Base-by-base conservation (phyloP, 2,329 filamentous ascomycete species). In the Aspergillus quadricinctus region DNA sequence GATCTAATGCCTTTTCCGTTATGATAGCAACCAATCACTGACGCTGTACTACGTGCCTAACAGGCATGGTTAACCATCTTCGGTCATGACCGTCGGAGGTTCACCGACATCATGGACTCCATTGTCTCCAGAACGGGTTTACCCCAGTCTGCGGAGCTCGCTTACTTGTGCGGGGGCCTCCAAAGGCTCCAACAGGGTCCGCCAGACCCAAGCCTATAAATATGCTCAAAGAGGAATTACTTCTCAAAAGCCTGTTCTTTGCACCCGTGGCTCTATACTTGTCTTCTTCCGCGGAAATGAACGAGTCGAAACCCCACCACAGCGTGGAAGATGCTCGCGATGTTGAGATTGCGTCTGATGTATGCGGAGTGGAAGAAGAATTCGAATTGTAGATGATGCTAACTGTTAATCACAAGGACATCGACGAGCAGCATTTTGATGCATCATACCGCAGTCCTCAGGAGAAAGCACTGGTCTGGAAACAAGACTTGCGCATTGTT, bases 401-500 rank as follows among this genome's bases (percentile, higher is more conserved):
- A 7, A 37, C 2, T 17, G 31, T 14, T 14, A 6, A 14, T 31
- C 11, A 23, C 21, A 29, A 64, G 62, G 50, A 55, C 46, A 29
- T 54, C 14, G 6, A 51, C 14, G 57, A 53, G 45, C 25, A 56
- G 2, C 51, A 58, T 29, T 46, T 14, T 9, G 25, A 56, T 17
- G 57, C 58, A 14, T 25, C 50, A 21, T 57, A 55, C 5, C 58
- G 63, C 17, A 57, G 52, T 6, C 56, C 59, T 17, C 58, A 62
- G 7, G 69, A 72, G 57, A 69, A 59, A 57, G 63, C 65, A 7
- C 73, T 84, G 6, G 59, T 84, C 25, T 74, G 80, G 71, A 85
- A 83, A 63, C 84, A 88, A 64, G 87, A 89, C 67, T 57, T 82
- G 19, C 79, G 82, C 54, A 86, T 89, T 55, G 75, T 88, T 14